phyloP scores from a whole-genome alignment of 23 red algal genomes.

The Pyropia haitanensis region DNA sequence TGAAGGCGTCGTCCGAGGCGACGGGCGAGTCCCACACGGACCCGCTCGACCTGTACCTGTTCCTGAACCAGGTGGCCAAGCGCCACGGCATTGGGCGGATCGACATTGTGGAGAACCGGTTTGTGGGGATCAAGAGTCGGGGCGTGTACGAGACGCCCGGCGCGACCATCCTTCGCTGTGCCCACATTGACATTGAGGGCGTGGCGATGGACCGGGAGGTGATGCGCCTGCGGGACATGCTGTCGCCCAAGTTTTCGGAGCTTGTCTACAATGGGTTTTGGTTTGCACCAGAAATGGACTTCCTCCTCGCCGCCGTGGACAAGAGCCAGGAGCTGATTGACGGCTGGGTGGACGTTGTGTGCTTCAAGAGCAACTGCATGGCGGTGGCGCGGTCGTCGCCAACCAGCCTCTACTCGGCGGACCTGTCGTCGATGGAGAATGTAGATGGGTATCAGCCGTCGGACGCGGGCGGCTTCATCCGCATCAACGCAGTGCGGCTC shows the following conservation, averaged over 20 bases:
- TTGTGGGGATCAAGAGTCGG: constrained; percentile 83
- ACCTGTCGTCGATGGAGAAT: constrained; percentile 86
- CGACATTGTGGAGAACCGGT: constrained; percentile 99
- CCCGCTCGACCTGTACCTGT: constrained; percentile 60
- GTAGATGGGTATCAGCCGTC: constrained; percentile 71
- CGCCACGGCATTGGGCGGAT: constrained; percentile 88
- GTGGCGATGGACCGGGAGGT: constrained; percentile 99
- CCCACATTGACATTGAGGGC: constrained; percentile 97
- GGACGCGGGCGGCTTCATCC: constrained; percentile 95
- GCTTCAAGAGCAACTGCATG: constrained; percentile 92
- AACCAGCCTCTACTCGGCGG: constrained; percentile 74
- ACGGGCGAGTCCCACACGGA: constrained; percentile 16
- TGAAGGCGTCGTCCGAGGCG: constrained; percentile 23
- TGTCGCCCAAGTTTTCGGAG: constrained; percentile 92
- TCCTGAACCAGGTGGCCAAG: constrained; percentile 69
- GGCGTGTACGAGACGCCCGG: constrained; percentile 96
- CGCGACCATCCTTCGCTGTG: constrained; percentile 83
- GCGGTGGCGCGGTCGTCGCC: constrained; percentile 80
- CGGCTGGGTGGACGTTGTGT: constrained; percentile 94
- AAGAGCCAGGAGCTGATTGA: constrained; percentile 99
- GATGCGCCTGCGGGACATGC: constrained; percentile 95
- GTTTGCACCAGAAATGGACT: constrained; percentile 96
- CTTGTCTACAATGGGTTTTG: constrained; percentile 97
- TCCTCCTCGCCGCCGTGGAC: constrained; percentile 80
- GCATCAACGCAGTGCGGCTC: constrained; percentile 88